phyloP scores from a whole-genome alignment of 192 early-diverging fungal genomes.

The Funneliformis mosseae region DNA sequence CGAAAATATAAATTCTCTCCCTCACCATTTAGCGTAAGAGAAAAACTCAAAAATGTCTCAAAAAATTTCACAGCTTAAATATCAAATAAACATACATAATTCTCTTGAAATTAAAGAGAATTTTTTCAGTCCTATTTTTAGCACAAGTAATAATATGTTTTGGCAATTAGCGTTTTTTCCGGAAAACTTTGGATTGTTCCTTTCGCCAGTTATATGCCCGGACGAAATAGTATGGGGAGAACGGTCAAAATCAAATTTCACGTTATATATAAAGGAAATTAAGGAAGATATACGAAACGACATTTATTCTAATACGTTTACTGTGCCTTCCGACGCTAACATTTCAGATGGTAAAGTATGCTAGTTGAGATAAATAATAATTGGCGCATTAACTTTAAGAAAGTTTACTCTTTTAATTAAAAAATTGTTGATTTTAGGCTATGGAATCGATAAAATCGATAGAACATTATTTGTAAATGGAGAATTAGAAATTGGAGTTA shows the following conservation, averaged over 20 bases:
- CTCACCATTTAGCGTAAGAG: neutral
- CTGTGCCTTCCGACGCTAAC: neutral
- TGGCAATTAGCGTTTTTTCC: neutral
- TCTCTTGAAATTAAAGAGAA: neutral
- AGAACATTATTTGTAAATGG: neutral
- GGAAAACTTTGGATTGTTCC: neutral
- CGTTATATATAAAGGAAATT: neutral
- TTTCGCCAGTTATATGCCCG: neutral
- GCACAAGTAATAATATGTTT: neutral
- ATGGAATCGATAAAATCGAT: neutral
- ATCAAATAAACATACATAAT: neutral
- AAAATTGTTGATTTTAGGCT: neutral
- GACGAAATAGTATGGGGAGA: neutral
- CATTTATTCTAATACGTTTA: neutral
- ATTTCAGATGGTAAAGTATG: neutral
- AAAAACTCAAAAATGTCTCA: neutral
- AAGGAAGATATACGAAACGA: neutral
- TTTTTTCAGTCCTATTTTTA: neutral
- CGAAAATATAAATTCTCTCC: too few relatives aligned
- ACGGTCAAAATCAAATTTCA: neutral
- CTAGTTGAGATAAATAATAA: neutral
- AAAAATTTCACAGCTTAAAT: neutral
- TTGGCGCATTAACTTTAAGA: neutral
- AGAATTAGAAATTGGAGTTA: neutral
- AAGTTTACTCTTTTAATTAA: neutral